Percentiles rank a stretch among this genome's conserved stretches.
These are phyloP conservation scores for Nigrospora sphaerica DNA, from an alignment of 2,329 filamentous ascomycete genomes.

Conservation along the genomic window DNA sequence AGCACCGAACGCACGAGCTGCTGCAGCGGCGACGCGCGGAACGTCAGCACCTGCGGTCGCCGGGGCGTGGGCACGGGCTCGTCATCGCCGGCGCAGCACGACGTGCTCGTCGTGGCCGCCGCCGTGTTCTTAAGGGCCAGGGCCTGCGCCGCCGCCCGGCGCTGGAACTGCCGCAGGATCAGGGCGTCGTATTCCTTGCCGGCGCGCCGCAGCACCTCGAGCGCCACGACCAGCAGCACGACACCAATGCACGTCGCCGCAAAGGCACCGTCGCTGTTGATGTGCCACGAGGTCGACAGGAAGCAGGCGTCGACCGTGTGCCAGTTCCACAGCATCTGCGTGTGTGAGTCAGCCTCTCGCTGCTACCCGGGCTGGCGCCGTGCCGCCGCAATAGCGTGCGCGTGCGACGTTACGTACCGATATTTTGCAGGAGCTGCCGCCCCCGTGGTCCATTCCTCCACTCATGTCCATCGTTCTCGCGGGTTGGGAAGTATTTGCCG, in stretches of 20 bases:
- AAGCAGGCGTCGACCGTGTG: conserved; percentile 34
- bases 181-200: conserved; percentile 35
- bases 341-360: conserved; percentile 4
- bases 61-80: conserved; percentile 7
- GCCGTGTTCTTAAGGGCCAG: conserved; percentile 6
- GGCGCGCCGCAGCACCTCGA: conserved; percentile 31
- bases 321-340: conserved; percentile 39
- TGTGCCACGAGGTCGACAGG: conserved; percentile 31
- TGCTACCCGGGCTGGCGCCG: background rate
- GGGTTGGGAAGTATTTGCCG: too few species aligned
- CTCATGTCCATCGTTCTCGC: background rate
- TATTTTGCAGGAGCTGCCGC: background rate
- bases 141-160: conserved; percentile 20
- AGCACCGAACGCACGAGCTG: conserved; percentile 31
- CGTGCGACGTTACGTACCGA: background rate
- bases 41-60: conserved; percentile 18
- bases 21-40: conserved; percentile 31
- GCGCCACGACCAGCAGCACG: conserved; percentile 28
- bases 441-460: background rate
- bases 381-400: background rate
- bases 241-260: conserved; percentile 36
- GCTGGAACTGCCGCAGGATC: conserved; percentile 30
- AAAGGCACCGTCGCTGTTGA: conserved; percentile 31
- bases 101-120: background rate
- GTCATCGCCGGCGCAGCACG: conserved; percentile 8